Evolutionary conservation across 306 rosid genomes (phyloP), one percentile per base, ranked within the genome.

Genomic region (Vigna angularis): DNA sequence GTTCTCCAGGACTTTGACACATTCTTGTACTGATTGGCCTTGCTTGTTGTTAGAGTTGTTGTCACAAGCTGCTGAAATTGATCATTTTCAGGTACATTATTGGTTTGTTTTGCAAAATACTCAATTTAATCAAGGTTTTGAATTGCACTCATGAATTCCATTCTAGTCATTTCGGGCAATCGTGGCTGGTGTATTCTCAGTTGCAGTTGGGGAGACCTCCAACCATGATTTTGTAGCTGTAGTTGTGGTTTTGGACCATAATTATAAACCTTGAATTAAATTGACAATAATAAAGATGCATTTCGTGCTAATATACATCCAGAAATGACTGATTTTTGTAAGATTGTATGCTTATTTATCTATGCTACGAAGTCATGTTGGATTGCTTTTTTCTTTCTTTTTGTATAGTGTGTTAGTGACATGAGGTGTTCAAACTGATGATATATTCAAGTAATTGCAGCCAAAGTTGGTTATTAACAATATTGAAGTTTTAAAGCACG

Each of bases 401-500:
- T 78, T 68, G 55, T 52, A 22, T 62, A 18, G 55, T 63, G 77
- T 38, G 26, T 24, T 50, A 34, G 72, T 40, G 82, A 62, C 68
- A 16, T 62, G 47, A 16, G 45, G 49, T 40, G 53, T 45, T 86
- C 75, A 79, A 73, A 70, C 78, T 84, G 67, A 80, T 65, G 70
- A 82, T 55, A 40, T 63, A 45, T 79, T 66, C 47, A 44, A 50
- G 56, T 79, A 17, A 66, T 75, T 83, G 86, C 97, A 95, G 98
- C 98, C 98, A 17, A 95, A 95, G 84, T 85, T 92, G 79, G 92
- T 95, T n/a, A 86, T 95, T 77, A 95, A 95, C 89, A 95, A 92
- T 56, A 83, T 95, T 4, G 98, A 95, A 59, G 97, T 92, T 72
- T 79, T 95, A 72, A 81, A 86, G 84, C 90, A 88, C 81, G 96